Conservation (phyloP, 176 grass and related monocot species). For the Avena eriantha region DNA sequence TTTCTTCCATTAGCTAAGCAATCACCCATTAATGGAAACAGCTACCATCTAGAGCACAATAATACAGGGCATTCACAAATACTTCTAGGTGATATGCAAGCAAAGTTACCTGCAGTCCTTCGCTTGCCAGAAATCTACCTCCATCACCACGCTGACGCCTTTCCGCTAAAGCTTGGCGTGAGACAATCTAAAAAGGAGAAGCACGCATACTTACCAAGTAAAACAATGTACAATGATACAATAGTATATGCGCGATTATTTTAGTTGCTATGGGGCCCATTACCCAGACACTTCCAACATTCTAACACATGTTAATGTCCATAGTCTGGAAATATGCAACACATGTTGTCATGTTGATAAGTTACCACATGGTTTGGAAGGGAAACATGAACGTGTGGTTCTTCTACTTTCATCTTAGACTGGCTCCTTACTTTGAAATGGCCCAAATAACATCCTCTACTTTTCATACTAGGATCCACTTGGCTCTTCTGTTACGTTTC, state of each 20-base stretch:
- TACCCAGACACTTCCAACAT: neutral
- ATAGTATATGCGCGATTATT: neutral
- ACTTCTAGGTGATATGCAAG: constrained; percentile 17
- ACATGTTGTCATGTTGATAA: neutral
- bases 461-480: neutral
- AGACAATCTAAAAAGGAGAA: constrained; percentile 64
- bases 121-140: constrained; percentile 68
- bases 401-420: neutral
- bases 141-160: constrained; percentile 69
- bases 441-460: neutral
- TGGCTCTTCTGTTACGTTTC: neutral
- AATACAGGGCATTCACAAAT: constrained; percentile 22
- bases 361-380: neutral
- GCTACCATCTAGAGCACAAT: neutral
- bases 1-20: constrained; percentile 13
- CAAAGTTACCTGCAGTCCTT: constrained; percentile 54
- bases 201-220: constrained; percentile 34
- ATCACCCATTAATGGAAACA: constrained; percentile 3
- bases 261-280: neutral
- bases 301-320: constrained; percentile 8
- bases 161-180: constrained; percentile 71
- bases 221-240: neutral
- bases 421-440: neutral
- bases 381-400: neutral
- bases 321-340: neutral